Evolutionary conservation across 2,329 filamentous ascomycete genomes (phyloP), one percentile per base, ranked within the genome.

Genomic region (Apiospora pterosperma): DNA sequence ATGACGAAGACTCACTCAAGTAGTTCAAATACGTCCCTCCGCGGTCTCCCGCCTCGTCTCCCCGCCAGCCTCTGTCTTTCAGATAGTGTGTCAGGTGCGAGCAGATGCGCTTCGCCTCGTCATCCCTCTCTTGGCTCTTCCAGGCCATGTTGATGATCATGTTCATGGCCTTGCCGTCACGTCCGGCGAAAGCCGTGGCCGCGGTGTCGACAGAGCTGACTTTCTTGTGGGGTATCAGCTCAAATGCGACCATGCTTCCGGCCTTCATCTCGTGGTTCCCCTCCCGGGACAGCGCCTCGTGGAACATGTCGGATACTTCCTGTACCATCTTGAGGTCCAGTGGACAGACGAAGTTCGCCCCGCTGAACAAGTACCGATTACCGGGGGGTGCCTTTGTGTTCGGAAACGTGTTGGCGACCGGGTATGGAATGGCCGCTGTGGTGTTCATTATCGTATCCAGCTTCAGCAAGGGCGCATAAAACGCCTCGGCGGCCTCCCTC

Each of bases 151-250:
- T 69, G 2, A 80, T 74, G 62, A 80, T 72, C 1, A 78, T 77
- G 59, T 84, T 81, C 66, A 80, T 80, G 41, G 80, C 80, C 6
- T 70, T 25, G 6, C 55, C 70, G 8, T 79, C 80, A 5, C 82
- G 76, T 66, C 80, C 82, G 4, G 80, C 79, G 64, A 82, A 82
- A 0, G 82, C 78, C 6, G 78, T 84, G 1, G 74, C 76, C 2
- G 73, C 66, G 0, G 74, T 67, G 0, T 74, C 69, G 5, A 81
- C 73, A n/a, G 74, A 69, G 2, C 39, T 42, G 28, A 80, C 73
- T 68, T 80, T 78, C 4, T 72, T 69, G 63, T 78, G 77, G 23
- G 82, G 76, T 28, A 78, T 76, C 28, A 80, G 74, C 66, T 85
- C 82, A 5, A 81, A 77, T 1, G 79, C 71, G 3, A 81, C 69